Percentiles rank a stretch among this genome's conserved stretches.
Conservation (phyloP, 805 yeast genomes). For the Candida tibetensis region DNA sequence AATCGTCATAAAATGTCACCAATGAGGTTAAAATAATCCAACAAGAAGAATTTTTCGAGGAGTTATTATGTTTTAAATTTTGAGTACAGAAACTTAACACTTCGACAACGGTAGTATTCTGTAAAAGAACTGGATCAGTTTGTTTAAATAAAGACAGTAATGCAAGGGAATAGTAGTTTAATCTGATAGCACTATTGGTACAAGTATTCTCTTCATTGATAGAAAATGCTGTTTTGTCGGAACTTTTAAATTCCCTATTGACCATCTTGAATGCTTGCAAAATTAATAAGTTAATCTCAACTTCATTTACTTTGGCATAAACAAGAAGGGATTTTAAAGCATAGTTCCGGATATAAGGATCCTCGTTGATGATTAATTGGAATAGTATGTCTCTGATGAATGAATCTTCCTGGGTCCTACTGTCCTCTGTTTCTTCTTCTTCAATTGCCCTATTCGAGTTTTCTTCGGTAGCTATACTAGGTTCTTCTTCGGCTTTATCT, state of each 20-base stretch:
- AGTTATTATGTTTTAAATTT: slow-evolving; percentile 36
- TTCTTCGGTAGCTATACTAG: neutral
- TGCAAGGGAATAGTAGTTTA: slow-evolving; percentile 35
- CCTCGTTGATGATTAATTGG: slow-evolving; percentile 30
- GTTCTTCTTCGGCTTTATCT: slow-evolving; percentile 15
- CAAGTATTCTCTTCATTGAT: slow-evolving; percentile 19
- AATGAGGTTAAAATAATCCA: slow-evolving; percentile 42
- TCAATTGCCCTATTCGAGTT: slow-evolving; percentile 5
- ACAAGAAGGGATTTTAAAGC: slow-evolving; percentile 30
- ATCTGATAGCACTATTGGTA: slow-evolving; percentile 16
- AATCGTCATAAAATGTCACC: slow-evolving; percentile 38
- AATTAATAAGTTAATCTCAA: slow-evolving; percentile 36
- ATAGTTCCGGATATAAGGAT: slow-evolving; percentile 34
- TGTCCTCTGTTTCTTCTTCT: slow-evolving; percentile 19
- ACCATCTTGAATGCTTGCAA: slow-evolving; percentile 30
- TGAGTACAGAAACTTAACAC: slow-evolving; percentile 46
- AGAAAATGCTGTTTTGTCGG: slow-evolving; percentile 5
- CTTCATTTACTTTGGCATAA: slow-evolving; percentile 28
- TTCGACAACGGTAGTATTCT: slow-evolving; percentile 40
- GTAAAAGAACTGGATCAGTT: slow-evolving; percentile 32
- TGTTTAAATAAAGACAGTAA: slow-evolving; percentile 35
- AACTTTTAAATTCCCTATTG: slow-evolving; percentile 24
- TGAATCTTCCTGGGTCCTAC: slow-evolving; percentile 17
- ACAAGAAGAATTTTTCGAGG: slow-evolving; percentile 31
- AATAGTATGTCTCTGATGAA: slow-evolving; percentile 31